Evolutionary conservation across 148 eudicot genomes (phyloP).

Genomic region (Amaranthus cruentus): DNA sequence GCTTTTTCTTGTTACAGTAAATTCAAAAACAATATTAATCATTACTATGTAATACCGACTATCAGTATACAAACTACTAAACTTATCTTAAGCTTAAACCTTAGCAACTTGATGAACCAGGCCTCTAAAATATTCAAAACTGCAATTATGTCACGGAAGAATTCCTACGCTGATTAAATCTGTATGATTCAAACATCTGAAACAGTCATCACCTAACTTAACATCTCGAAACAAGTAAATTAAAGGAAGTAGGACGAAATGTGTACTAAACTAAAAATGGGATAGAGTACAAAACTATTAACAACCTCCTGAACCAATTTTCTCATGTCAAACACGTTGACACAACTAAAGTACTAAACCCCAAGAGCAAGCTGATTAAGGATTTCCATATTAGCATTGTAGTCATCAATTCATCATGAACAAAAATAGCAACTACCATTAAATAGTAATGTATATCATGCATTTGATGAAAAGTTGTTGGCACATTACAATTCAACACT

Average conservation of each 20-base stretch:
- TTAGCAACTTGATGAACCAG: too few species aligned
- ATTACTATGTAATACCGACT: neutral
- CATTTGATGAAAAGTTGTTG: neutral
- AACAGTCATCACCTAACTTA: too few species aligned
- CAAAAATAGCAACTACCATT: neutral
- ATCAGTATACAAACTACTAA: too few species aligned
- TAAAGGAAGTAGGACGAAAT: too few species aligned
- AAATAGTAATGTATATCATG: neutral
- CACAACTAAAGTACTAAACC: neutral
- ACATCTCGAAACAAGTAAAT: too few species aligned
- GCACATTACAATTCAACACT: neutral
- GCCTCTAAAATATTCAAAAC: too few species aligned
- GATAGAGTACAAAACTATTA: neutral
- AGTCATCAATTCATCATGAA: neutral
- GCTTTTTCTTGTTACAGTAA: too few species aligned
- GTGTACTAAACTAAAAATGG: neutral
- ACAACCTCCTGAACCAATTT: neutral
- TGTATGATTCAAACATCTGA: too few species aligned
- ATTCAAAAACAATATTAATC: neutral
- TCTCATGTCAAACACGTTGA: neutral
- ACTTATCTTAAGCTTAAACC: too few species aligned
- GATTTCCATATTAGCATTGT: neutral
- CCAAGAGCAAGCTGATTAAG: neutral
- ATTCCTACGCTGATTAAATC: too few species aligned
- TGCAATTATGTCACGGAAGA: too few species aligned